Conservation (phyloP, 257 asterid genomes). For the Cruciata laevipes region DNA sequence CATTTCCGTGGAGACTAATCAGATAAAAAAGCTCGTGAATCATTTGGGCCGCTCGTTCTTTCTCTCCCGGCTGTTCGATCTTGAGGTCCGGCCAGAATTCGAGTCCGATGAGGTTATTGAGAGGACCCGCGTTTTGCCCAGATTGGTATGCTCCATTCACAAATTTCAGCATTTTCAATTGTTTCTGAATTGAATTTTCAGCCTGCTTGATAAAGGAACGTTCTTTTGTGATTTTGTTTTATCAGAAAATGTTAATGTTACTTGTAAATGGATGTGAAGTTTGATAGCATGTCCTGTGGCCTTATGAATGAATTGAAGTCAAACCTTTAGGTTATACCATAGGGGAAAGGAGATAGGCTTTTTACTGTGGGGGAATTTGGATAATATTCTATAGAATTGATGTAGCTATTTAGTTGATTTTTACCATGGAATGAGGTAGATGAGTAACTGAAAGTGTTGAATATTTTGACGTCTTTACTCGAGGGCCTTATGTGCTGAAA, state of each 20-base stretch:
- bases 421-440: not conserved
- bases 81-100: constrained; percentile 60
- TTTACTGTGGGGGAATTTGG: not conserved
- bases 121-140: constrained; percentile 81
- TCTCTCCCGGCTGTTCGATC: constrained; percentile 64
- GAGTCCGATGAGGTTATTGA: constrained; percentile 59
- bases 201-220: not conserved
- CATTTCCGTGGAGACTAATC: constrained; percentile 69
- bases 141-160: constrained; percentile 39
- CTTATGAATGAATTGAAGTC: not conserved
- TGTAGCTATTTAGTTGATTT: not conserved
- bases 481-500: not conserved
- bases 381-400: not conserved
- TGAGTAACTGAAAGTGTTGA: not conserved
- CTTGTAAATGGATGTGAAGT: not conserved
- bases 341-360: not conserved
- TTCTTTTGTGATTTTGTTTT: not conserved
- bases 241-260: not conserved
- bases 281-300: too few species aligned
- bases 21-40: constrained; percentile 86
- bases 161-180: not conserved
- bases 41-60: constrained; percentile 65
- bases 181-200: not conserved
- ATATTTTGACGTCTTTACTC: not conserved
- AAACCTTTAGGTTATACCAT: not conserved